Evolutionary conservation across 257 asterid species (phyloP), one percentile per base, ranked within the genome.

Genomic region (Nicotiana undulata): DNA sequence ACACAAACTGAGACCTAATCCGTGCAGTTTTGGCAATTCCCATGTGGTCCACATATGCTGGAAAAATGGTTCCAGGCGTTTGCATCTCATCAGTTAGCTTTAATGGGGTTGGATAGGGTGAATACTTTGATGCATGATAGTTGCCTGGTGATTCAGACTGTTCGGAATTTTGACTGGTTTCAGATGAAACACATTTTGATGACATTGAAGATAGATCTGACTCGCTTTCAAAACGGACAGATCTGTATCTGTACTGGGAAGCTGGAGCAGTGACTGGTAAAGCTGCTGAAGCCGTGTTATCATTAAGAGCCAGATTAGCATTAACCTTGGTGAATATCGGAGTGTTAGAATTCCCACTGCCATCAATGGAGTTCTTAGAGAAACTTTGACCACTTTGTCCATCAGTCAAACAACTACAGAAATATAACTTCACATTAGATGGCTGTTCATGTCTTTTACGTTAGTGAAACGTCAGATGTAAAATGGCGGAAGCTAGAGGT

Each of bases 41-140:
- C 81, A 63, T 55, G 44, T 82, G 76, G 84, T 92, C 83, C 76
- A 84, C 26, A 75, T 88, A 85, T 59, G 91, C 84, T 78, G 98
- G 94, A 84, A 92, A 94, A 81, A 88, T 89, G 70, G 98, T 92
- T 65, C 98, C 98, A 63, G 98, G 97, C 10, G 98, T 93, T 83
- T 93, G 94, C 98, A 95, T 91, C 88, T 92, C 98, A 84, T 91
- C 95, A 32, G 88, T 84, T 64, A 95, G 84, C 81, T 92, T 91
- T 79, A 90, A 75, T 5, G 99, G 99, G 65, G 98, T 95, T 66
- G 95, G 92, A 81, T 89, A 84, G 65, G 97, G 94, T 22, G 97
- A 90, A 66, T 79, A 85, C 85, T 88, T 89, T 24, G 83, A 58
- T 51, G 72, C 76, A 77, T 84, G 31, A 29, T 29, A 64, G 64